A percentile compares a stretch with the other conserved stretches of the same genome.
Evolutionary conservation across 768 basidiomycete species (phyloP).

Genomic region (Trametes coccinea): DNA sequence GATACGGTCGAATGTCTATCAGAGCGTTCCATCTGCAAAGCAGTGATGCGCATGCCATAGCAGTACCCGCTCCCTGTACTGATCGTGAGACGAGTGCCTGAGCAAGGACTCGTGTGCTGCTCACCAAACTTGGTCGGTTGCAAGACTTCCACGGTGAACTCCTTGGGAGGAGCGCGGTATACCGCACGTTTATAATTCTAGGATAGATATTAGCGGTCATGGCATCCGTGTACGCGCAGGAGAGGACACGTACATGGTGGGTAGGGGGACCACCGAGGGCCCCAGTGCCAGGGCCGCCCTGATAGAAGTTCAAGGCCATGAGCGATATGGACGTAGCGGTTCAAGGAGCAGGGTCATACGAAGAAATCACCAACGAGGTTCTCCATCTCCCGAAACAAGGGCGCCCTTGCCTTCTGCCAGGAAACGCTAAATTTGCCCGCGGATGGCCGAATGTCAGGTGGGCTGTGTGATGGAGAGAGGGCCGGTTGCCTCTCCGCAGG

Average conservation of each 20-base stretch:
- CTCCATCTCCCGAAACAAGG: neutral
- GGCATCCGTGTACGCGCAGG: neutral
- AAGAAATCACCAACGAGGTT: constrained; percentile 13
- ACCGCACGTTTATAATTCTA: constrained; percentile 66
- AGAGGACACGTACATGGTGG: constrained; percentile 20
- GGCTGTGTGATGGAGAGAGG: constrained; percentile 10
- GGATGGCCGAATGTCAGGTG: constrained; percentile 11
- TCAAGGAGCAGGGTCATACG: constrained; percentile 12
- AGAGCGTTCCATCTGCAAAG: constrained; percentile 36
- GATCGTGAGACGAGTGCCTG: constrained; percentile 4
- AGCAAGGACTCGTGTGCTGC: neutral
- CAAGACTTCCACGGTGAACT: constrained; percentile 61
- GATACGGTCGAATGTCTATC: constrained; percentile 18
- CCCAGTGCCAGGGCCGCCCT: constrained; percentile 26
- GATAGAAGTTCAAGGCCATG: constrained; percentile 10
- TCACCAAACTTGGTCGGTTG: constrained; percentile 54
- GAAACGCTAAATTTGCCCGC: constrained; percentile 9
- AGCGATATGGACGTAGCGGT: constrained; percentile 11
- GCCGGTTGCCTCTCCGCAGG: constrained; percentile 5
- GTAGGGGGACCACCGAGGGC: constrained; percentile 25
- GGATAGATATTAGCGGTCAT: neutral
- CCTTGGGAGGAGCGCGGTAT: constrained; percentile 54
- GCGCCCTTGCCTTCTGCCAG: neutral
- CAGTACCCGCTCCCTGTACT: constrained; percentile 51
- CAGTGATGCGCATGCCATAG: constrained; percentile 63